phyloP scores from a whole-genome alignment of 2,329 filamentous ascomycete genomes.

The Diplocarpon rosae region DNA sequence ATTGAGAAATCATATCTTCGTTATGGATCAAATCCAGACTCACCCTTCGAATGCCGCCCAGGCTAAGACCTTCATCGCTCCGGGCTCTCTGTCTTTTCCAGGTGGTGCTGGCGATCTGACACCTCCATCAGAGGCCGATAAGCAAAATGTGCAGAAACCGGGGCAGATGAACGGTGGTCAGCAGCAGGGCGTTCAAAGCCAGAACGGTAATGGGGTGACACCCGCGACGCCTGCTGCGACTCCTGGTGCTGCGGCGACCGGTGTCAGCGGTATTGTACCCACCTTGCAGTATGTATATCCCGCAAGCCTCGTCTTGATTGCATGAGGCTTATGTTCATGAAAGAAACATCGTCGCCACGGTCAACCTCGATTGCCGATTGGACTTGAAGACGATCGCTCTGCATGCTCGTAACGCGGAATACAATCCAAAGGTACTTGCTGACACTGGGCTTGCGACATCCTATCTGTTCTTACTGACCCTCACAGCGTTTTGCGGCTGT shows the following conservation, averaged over 20 bases:
- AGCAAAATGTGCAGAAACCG: conserved; percentile 39
- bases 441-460: conserved; percentile 34
- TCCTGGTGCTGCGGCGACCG: conserved; percentile 37
- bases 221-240: conserved; percentile 81
- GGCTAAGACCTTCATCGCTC: conserved; percentile 91
- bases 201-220: conserved; percentile 68
- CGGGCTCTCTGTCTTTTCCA: conserved; percentile 85
- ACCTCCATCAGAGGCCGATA: conserved; percentile 64
- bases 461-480: conserved; percentile 30
- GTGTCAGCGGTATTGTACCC: conserved; percentile 81
- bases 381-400: conserved; percentile 98
- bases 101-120: conserved; percentile 74
- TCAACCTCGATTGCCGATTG: conserved; percentile 93
- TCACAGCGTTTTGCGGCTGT: conserved; percentile 91
- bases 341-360: conserved; percentile 98
- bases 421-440: conserved; percentile 83
- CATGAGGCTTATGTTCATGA: conserved; percentile 41
- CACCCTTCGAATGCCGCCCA: conserved; percentile 86
- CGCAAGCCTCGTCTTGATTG: conserved; percentile 27
- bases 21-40: conserved; percentile 81
- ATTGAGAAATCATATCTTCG: conserved; percentile 22
- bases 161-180: conserved; percentile 36
- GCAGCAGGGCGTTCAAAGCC: conserved; percentile 47
- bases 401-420: conserved; percentile 96
- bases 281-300: conserved; percentile 88